Evolutionary conservation across 345 rosid genomes (phyloP).

Genomic region (Dipteronia sinensis): DNA sequence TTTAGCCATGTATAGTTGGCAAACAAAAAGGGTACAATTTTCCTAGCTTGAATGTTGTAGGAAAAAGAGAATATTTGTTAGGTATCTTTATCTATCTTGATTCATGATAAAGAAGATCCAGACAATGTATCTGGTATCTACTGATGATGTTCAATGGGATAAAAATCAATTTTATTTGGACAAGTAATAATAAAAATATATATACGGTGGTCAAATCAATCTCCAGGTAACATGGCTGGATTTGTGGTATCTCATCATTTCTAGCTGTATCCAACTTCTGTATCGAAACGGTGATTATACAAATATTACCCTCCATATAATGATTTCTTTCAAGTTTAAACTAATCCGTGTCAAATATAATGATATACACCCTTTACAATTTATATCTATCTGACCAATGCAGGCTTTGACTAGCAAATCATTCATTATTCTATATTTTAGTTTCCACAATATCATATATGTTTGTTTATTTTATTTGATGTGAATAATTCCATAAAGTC

Average conservation of each 20-base stretch:
- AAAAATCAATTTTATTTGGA: not conserved
- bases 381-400: not conserved
- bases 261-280: slow-evolving; percentile 20
- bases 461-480: not conserved
- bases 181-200: not conserved
- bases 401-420: not conserved
- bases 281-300: slow-evolving; percentile 18
- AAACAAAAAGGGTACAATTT: no score
- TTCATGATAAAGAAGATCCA: not conserved
- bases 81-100: not conserved
- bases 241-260: slow-evolving; percentile 5
- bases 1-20: no score
- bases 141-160: not conserved
- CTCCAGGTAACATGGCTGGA: slow-evolving; percentile 13
- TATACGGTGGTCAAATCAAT: slow-evolving; percentile 10
- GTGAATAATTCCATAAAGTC: slow-evolving; percentile 4
- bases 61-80: not conserved
- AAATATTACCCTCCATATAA: not conserved
- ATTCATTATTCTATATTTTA: not conserved
- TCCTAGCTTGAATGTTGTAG: not conserved
- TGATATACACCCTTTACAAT: no score
- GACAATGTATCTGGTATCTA: not conserved
- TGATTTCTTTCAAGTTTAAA: not conserved
- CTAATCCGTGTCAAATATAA: slow-evolving; percentile 3
- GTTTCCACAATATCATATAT: not conserved